Base-by-base conservation (phyloP, 2,329 filamentous ascomycete species). In the Penicillium sp. region DNA sequence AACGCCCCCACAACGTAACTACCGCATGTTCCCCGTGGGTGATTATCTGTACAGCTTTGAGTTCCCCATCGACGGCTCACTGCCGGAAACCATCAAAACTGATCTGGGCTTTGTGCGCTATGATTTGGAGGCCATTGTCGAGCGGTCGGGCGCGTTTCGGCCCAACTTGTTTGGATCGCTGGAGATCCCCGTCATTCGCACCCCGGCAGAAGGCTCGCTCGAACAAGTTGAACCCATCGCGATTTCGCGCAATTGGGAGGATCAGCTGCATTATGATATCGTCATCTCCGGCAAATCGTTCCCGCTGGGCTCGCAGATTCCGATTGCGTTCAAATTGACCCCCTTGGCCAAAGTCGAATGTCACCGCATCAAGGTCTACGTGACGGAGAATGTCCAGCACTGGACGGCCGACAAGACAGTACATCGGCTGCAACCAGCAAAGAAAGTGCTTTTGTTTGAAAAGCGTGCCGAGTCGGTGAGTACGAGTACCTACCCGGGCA, bases 281-380 rank as follows among this genome's bases (percentile, higher is more conserved):
- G 85, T 95, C 65, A 95, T 96, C 46, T 95, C 90, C 1, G 90
- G 90, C 46, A 95, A 95, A 76, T 94, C 90, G 0, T 96, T 96
- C 51, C 88, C 90, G 0, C 80, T 96, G 18, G 90, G 90, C 12
- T 81, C 86, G 35, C 87, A 87, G 60, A 88, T 96, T 12, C 90
- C 90, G 1, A 93, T 96, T 50, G 90, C 90, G 1, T 95, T 96
- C 75, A 95, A 95, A 68, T 76, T 96, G 55, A 95, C 90, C 0
- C 90, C 90, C 0, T 72, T 96, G 24, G 90, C 90, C 51, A 96
- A 96, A 73, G 90, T 95, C 5, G 88, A 94, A 66, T 88, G 91
- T 46, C 90, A 95, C 69, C 84, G 91, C 56, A 84, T 96, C 67
- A 95, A 94, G 69, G 89, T 95, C 1, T 90, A 85, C 54, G 82